Percentiles rank a stretch among this genome's conserved stretches.
Evolutionary conservation across 768 basidiomycete genomes (phyloP).

Genomic region (Lactarius trivialis): DNA sequence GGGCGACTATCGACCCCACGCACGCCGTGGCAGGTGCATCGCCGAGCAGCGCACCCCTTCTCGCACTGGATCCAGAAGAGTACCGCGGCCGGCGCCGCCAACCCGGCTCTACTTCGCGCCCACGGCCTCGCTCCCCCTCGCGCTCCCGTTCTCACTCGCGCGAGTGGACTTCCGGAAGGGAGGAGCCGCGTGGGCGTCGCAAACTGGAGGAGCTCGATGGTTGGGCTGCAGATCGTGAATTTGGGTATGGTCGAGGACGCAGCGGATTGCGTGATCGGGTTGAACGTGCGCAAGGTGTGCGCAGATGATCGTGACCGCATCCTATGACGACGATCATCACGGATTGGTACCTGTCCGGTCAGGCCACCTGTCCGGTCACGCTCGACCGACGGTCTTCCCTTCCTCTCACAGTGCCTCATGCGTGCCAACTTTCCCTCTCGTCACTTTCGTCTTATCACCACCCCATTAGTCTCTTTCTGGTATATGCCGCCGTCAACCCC

Average conservation of each 20-base stretch:
- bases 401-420: background rate
- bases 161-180: background rate
- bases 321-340: background rate
- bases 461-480: background rate
- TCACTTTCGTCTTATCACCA: background rate
- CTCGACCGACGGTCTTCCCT: background rate
- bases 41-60: constrained; percentile 11
- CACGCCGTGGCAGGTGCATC: constrained; percentile 17
- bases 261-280: constrained; percentile 20
- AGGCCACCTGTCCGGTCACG: background rate
- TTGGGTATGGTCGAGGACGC: constrained; percentile 19
- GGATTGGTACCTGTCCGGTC: background rate
- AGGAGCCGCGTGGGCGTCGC: constrained; percentile 16
- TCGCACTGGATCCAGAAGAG: constrained; percentile 1
- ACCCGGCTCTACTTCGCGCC: constrained; percentile 7
- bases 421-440: background rate
- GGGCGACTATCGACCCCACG: constrained; percentile 12
- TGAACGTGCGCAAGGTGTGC: background rate
- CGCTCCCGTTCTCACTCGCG: background rate
- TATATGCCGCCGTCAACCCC: constrained; percentile 12
- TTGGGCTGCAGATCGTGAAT: constrained; percentile 14
- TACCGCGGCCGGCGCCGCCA: constrained; percentile 17
- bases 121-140: constrained; percentile 4
- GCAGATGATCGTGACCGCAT: background rate
- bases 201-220: constrained; percentile 18